phyloP scores from a whole-genome alignment of 495 filamentous ascomycete genomes.

The Penicillium turbatum region DNA sequence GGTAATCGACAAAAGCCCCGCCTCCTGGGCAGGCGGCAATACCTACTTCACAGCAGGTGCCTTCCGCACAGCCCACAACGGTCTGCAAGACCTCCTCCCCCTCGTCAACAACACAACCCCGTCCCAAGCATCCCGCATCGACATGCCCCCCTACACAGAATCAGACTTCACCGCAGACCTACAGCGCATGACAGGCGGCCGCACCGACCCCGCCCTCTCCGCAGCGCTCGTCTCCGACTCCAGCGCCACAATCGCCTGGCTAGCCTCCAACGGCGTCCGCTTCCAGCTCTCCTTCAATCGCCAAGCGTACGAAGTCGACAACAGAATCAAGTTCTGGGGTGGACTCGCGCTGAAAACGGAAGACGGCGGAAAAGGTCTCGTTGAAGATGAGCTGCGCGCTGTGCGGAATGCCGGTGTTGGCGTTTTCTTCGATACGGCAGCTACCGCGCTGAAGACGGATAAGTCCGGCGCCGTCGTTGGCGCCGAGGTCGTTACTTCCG shows the following conservation, averaged over 20 bases:
- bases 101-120: conserved; percentile 46
- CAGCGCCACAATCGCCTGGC: conserved; percentile 49
- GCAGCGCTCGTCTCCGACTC: conserved; percentile 45
- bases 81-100: conserved; percentile 44
- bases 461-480: conserved; percentile 28
- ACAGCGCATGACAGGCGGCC: conserved; percentile 43
- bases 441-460: conserved; percentile 37
- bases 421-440: conserved; percentile 42
- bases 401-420: conserved; percentile 38
- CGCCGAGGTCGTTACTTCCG: conserved; percentile 3
- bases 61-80: conserved; percentile 45
- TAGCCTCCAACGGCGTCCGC: conserved; percentile 46
- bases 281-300: conserved; percentile 59
- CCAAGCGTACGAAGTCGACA: conserved; percentile 55
- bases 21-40: conserved; percentile 54
- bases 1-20: conserved; percentile 48
- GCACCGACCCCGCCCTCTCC: conserved; percentile 42
- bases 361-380: conserved; percentile 55
- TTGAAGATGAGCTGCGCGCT: conserved; percentile 42
- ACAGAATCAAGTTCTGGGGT: conserved; percentile 58
- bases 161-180: conserved; percentile 48
- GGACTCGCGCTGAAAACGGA: conserved; percentile 52
- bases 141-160: conserved; percentile 42
- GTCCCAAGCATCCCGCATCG: conserved; percentile 34
- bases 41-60: conserved; percentile 57